Conservation (phyloP, 768 basidiomycete genomes). For the Arthromyces matolae region DNA sequence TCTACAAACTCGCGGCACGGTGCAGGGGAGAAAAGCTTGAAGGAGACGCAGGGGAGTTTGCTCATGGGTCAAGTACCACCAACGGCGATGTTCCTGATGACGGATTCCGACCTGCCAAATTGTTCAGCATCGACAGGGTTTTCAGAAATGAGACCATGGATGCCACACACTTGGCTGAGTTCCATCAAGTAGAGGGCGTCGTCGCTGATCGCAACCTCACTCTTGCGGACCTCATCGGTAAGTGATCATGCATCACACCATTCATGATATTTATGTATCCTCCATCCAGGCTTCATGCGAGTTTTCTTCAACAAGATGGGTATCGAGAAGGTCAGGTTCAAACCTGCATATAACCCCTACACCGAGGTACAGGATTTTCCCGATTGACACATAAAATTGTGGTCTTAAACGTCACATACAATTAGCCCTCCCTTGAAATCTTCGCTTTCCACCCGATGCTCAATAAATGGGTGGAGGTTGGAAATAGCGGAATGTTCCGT, state of each 20-base stretch:
- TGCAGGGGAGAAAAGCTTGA: slow-evolving; percentile 58
- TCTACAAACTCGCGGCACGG: slow-evolving; percentile 87
- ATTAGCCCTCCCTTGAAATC: slow-evolving; percentile 91
- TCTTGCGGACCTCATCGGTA: slow-evolving; percentile 92
- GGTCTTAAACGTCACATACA: no score
- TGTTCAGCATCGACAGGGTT: slow-evolving; percentile 97
- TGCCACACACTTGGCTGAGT: slow-evolving; percentile 97
- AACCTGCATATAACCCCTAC: slow-evolving; percentile 98
- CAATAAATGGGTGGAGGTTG: slow-evolving; percentile 95
- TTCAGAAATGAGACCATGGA: slow-evolving; percentile 99
- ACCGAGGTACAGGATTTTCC: slow-evolving; percentile 68
- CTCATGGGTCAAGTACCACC: slow-evolving; percentile 34
- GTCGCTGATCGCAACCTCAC: slow-evolving; percentile 93
- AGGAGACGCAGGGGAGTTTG: slow-evolving; percentile 39
- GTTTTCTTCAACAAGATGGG: slow-evolving; percentile 99
- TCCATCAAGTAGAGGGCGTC: slow-evolving; percentile 99
- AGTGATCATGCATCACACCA: slow-evolving; percentile 16
- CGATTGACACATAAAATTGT: no score
- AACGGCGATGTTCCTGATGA: slow-evolving; percentile 43
- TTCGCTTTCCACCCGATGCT: slow-evolving; percentile 97
- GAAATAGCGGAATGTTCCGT: slow-evolving; percentile 99
- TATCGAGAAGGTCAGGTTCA: slow-evolving; percentile 90
- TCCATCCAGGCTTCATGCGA: slow-evolving; percentile 87
- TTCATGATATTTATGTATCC: neutral
- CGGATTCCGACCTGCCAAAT: slow-evolving; percentile 86